These are phyloP conservation scores for Mycothermus thermophilus DNA, from an alignment of 495 filamentous ascomycete genomes.

Conservation along the genomic window DNA sequence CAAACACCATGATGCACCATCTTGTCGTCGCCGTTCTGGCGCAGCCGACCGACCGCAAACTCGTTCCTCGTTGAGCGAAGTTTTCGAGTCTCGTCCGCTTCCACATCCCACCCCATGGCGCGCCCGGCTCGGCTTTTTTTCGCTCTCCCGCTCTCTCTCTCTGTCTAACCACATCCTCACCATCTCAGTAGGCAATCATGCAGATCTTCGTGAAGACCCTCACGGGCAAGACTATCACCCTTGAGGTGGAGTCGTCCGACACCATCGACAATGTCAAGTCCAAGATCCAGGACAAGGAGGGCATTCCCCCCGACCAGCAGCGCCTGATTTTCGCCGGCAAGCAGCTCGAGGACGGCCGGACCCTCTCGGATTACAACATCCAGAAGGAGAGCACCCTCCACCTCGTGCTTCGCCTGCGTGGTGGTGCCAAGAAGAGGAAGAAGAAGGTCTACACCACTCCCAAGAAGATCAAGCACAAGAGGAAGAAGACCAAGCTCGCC, in stretches of 20 bases:
- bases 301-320: constrained; percentile 99
- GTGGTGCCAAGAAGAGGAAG: constrained; percentile 98
- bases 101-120: no score
- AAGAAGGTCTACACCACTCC: constrained; percentile 99
- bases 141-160: constrained; percentile 9
- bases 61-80: no score
- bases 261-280: constrained; percentile 99
- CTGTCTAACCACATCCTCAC: constrained; percentile 20
- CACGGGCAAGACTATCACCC: constrained; percentile 99
- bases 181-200: constrained; percentile 53
- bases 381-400: constrained; percentile 99
- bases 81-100: no score
- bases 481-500: constrained; percentile 98
- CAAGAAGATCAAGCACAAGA: constrained; percentile 99
- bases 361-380: constrained; percentile 99
- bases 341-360: constrained; percentile 99
- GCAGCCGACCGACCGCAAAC: no score
- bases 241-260: constrained; percentile 99
- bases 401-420: constrained; percentile 93
- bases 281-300: constrained; percentile 93
- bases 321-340: constrained; percentile 99
- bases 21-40: constrained; percentile 8
- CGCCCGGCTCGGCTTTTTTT: no score
- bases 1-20: constrained; percentile 15
- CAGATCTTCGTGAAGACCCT: constrained; percentile 99